phyloP scores from a whole-genome alignment of 2,329 filamentous ascomycete genomes.

The Claviceps citrina region DNA sequence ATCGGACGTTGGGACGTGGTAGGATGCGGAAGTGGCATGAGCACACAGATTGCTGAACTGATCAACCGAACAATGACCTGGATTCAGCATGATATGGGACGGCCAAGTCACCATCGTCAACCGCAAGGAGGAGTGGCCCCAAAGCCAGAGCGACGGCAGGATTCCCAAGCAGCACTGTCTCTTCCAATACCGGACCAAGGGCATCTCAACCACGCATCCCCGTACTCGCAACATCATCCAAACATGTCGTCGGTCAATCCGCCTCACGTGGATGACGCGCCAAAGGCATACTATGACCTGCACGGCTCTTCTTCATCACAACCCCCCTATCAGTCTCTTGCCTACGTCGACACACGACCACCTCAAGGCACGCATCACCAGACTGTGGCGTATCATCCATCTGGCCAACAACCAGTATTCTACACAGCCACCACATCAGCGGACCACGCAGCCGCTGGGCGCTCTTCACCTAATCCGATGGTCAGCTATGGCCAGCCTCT shows the following conservation, averaged over 20 bases:
- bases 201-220: slow-evolving; percentile 11
- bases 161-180: slow-evolving; percentile 9
- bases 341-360: slow-evolving; percentile 15
- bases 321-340: slow-evolving; percentile 16
- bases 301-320: slow-evolving; percentile 12
- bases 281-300: slow-evolving; percentile 18
- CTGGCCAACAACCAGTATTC: slow-evolving; percentile 14
- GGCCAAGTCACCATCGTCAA: slow-evolving; percentile 14
- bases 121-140: slow-evolving; percentile 13
- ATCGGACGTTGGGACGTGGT: too few relatives aligned
- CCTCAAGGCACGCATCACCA: not conserved
- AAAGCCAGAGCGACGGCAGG: slow-evolving; percentile 24
- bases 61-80: slow-evolving; percentile 35
- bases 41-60: slow-evolving; percentile 30
- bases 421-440: slow-evolving; percentile 12
- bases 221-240: slow-evolving; percentile 15
- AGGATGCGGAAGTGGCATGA: slow-evolving; percentile 29
- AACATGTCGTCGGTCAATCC: slow-evolving; percentile 6
- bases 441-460: slow-evolving; percentile 9
- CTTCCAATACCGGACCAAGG: slow-evolving; percentile 20
- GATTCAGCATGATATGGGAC: slow-evolving; percentile 35
- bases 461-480: slow-evolving; percentile 22
- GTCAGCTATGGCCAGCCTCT: slow-evolving; percentile 25
- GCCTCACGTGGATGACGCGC: slow-evolving; percentile 9
- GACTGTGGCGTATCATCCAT: slow-evolving; percentile 13